A percentile compares a stretch with the other conserved stretches of the same genome.
These are phyloP conservation scores for Tillandsia fasciculata DNA, from an alignment of 176 grass and related monocot genomes.

Conservation along the genomic window DNA sequence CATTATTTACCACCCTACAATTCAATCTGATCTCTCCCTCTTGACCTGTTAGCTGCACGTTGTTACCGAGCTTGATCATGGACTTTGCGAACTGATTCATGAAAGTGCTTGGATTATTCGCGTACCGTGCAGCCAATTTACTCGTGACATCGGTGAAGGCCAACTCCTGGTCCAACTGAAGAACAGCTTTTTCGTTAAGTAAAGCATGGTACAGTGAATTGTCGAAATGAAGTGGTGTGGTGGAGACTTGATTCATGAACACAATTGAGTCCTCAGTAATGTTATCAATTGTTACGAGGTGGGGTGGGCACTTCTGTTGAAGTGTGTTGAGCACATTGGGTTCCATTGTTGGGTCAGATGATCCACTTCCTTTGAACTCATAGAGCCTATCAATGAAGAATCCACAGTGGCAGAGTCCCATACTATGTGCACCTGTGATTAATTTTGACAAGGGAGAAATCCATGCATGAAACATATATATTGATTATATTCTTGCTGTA, in stretches of 20 bases:
- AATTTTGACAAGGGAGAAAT: neutral
- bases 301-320: slow-evolving; percentile 12
- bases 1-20: slow-evolving; percentile 8
- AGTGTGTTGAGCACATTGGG: slow-evolving; percentile 16
- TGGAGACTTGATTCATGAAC: slow-evolving; percentile 11
- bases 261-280: slow-evolving; percentile 7
- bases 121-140: neutral
- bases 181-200: slow-evolving; percentile 6
- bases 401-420: slow-evolving; percentile 36
- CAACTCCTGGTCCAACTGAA: slow-evolving; percentile 13
- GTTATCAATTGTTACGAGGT: slow-evolving; percentile 3
- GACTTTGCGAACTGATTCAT: slow-evolving; percentile 6
- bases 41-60: slow-evolving; percentile 1
- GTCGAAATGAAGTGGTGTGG: neutral
- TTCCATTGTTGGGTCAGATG: slow-evolving; percentile 27
- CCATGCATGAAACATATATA: neutral
- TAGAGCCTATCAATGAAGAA: slow-evolving; percentile 39
- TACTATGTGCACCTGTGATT: slow-evolving; percentile 43
- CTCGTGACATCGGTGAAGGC: slow-evolving; percentile 10
- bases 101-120: slow-evolving; percentile 2
- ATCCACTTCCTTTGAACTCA: slow-evolving; percentile 16
- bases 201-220: neutral
- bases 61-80: slow-evolving; percentile 20
- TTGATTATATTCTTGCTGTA: neutral
- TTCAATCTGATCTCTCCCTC: slow-evolving; percentile 18